phyloP scores from a whole-genome alignment of 257 asterid genomes.

The Pogostemon cablin region DNA sequence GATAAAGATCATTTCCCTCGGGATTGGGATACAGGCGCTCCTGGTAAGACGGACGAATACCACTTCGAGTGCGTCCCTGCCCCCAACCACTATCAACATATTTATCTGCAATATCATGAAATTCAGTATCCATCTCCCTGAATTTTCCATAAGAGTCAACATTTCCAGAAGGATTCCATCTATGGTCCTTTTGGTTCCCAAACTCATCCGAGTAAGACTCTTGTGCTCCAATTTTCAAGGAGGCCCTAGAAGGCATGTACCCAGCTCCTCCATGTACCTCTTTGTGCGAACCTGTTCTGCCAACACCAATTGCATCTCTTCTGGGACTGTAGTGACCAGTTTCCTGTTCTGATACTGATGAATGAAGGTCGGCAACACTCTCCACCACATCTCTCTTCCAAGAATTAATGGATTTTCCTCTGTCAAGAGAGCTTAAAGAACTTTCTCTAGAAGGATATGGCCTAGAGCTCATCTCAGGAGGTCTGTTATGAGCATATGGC shows the following conservation, averaged over 20 bases:
- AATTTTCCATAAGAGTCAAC: conserved; percentile 57
- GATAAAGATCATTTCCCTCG: conserved; percentile 63
- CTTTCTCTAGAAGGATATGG: conserved; percentile 58
- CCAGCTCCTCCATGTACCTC: conserved; percentile 70
- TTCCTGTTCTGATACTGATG: conserved; percentile 57
- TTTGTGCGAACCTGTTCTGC: conserved; percentile 60
- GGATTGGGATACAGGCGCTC: conserved; percentile 62
- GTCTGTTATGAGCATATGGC: conserved; percentile 51
- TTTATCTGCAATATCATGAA: conserved; percentile 57
- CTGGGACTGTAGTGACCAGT: conserved; percentile 63
- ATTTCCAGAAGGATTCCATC: conserved; percentile 68
- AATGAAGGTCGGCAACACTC: conserved; percentile 48
- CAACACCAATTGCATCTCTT: conserved; percentile 60
- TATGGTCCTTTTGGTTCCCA: conserved; percentile 62
- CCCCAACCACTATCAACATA: conserved; percentile 74
- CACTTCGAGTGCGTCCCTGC: conserved; percentile 52
- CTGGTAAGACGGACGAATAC: conserved; percentile 53
- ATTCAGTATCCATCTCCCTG: conserved; percentile 62
- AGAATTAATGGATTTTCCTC: conserved; percentile 58
- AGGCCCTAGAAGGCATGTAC: conserved; percentile 55
- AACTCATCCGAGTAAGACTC: conserved; percentile 69
- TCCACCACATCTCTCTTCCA: conserved; percentile 77
- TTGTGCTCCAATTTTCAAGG: conserved; percentile 48
- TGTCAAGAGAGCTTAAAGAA: conserved; percentile 55
- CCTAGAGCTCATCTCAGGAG: conserved; percentile 59